Evolutionary conservation across 352 stramenopile species (phyloP), one percentile per base, ranked within the genome.

Genomic region (Phytopythium litorale): DNA sequence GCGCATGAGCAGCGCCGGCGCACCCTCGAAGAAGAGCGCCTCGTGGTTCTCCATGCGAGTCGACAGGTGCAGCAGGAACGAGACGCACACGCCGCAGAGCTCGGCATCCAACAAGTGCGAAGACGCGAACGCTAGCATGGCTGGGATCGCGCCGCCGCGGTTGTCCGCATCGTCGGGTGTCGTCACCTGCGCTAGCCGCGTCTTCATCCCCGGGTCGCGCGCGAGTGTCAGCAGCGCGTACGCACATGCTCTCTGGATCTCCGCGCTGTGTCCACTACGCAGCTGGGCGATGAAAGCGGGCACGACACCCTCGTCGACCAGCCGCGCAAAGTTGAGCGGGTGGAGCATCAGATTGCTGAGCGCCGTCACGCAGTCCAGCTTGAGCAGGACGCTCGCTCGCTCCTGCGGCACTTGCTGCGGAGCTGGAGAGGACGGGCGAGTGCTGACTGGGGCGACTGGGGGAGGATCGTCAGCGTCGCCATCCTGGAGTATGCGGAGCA

Each of bases 321-420:
- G 79, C 2, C 74, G 68, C 42, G 70, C 70, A 51, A 93, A 93
- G 57, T 92, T 93, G 48, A 88, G 82, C 11, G 84, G 81, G 49
- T 92, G 84, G 9, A 93, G 74, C 66, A 94, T 88, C 7, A 94
- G 63, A 43, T 93, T 92, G 64, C 86, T 93, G 56, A 94, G 66
- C 18, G 84, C 77, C 23, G 83, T 90, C 25, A 93, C 83, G 53
- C 84, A 92, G 68, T 94, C 86, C 33, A 92, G 67, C 55, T 92
- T 84, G 15, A 92, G 69, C 52, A 92, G 66, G 35, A 87, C 72
- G 7, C 52, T 38, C 38, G 67, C 56, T 9, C 49, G 55, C 13
- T 71, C 60, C 15, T 49, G 42, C 42, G 7, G 38, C 13, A n/a
- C 16, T 13, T 45, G 38, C n/a, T 51, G 23, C 11, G 11, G 4